phyloP scores from a whole-genome alignment of 2,329 filamentous ascomycete genomes.

The Phialocephala sp. region DNA sequence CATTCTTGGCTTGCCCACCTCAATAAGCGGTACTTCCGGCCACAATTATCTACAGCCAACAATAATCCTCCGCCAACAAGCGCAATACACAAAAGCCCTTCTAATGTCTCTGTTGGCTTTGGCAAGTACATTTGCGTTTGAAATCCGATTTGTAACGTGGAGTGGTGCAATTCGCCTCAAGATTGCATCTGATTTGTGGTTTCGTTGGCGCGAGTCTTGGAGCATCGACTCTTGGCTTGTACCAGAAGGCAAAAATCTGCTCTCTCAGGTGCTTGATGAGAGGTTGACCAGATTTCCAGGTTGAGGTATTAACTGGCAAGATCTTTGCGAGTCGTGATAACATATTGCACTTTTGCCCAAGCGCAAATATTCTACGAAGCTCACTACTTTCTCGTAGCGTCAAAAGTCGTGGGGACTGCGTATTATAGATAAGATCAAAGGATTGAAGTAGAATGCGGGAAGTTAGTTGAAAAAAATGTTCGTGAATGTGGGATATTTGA shows the following conservation, averaged over 20 bases:
- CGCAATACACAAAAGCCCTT: background rate
- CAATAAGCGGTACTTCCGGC: conserved; percentile 6
- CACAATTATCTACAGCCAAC: conserved; percentile 7
- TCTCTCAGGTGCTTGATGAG: conserved; percentile 8
- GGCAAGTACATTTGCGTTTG: conserved; percentile 4
- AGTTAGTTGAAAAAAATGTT: too few relatives aligned
- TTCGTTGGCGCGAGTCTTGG: conserved; percentile 5
- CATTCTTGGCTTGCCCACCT: conserved; percentile 11
- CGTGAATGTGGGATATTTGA: too few relatives aligned
- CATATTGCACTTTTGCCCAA: background rate
- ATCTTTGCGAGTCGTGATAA: background rate
- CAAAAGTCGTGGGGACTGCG: background rate
- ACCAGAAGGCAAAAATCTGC: conserved; percentile 7
- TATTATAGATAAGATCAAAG: background rate
- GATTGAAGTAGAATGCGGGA: too few relatives aligned
- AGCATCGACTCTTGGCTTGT: conserved; percentile 9
- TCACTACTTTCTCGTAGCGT: background rate
- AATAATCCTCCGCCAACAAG: conserved; percentile 5
- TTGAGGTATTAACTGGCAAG: conserved; percentile 1
- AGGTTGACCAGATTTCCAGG: background rate
- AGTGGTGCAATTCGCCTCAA: background rate
- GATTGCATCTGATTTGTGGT: conserved; percentile 10
- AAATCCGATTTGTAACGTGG: conserved; percentile 9
- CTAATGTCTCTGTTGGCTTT: background rate
- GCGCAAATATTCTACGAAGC: background rate